phyloP scores from a whole-genome alignment of 2,329 filamentous ascomycete genomes.

The Zelopaecilomyces penicillatus region DNA sequence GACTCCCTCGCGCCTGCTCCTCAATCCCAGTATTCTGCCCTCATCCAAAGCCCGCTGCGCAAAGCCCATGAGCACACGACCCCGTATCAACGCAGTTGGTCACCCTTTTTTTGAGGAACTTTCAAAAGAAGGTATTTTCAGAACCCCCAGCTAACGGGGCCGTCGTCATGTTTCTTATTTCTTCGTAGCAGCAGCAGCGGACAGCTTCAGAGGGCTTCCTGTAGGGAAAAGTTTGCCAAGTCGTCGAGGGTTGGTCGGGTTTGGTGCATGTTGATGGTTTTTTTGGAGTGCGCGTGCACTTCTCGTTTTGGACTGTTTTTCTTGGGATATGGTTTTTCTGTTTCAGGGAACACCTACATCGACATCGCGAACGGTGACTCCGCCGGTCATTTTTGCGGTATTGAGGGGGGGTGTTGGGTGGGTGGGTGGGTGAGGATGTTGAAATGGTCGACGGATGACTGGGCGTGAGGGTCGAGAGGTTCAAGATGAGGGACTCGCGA shows the following conservation, averaged over 20 bases:
- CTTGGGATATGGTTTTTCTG: conserved; percentile 7
- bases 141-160: conserved; percentile 3
- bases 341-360: conserved; percentile 54
- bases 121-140: conserved; percentile 1
- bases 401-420: conserved; percentile 20
- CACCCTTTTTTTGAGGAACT: no score
- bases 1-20: conserved; percentile 66
- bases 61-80: background rate
- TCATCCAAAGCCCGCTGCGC: conserved; percentile 1
- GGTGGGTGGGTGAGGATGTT: conserved; percentile 15
- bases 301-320: conserved; percentile 1
- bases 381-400: conserved; percentile 69
- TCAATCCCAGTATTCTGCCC: conserved; percentile 18
- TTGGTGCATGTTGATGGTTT: no score
- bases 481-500: conserved; percentile 13
- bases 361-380: conserved; percentile 77
- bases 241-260: conserved; percentile 12
- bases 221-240: conserved; percentile 12
- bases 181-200: no score
- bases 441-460: conserved; percentile 23
- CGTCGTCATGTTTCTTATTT: background rate
- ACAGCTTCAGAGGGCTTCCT: conserved; percentile 8
- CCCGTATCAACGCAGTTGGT: conserved; percentile 2
- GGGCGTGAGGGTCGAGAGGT: conserved; percentile 16
- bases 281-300: background rate